These are phyloP conservation scores for Fusarium sp. DNA, from an alignment of 2,329 filamentous ascomycete species.

Conservation along the genomic window DNA sequence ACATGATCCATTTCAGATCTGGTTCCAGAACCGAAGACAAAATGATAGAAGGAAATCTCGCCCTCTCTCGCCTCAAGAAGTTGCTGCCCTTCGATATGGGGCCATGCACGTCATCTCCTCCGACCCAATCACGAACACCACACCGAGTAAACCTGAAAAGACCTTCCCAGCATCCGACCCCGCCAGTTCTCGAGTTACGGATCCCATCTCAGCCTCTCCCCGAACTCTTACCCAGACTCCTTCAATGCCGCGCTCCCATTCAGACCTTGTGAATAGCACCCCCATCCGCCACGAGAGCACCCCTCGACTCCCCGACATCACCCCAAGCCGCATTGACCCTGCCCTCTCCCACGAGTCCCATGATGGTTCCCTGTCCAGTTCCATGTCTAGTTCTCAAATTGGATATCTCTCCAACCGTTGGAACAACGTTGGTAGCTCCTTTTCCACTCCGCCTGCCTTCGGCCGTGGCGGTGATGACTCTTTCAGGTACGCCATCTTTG, in stretches of 20 bases:
- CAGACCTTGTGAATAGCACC: conserved; percentile 42
- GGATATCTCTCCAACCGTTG: conserved; percentile 69
- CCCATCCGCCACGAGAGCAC: conserved; percentile 38
- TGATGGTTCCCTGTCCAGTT: conserved; percentile 50
- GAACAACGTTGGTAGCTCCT: conserved; percentile 62
- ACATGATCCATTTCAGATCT: conserved; percentile 73
- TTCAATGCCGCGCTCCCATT: conserved; percentile 41
- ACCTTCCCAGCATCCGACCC: conserved; percentile 45
- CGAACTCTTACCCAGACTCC: conserved; percentile 42
- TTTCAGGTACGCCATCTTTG: conserved; percentile 54
- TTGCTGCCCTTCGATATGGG: conserved; percentile 70
- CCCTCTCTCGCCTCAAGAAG: conserved; percentile 82
- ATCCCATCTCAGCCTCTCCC: conserved; percentile 42
- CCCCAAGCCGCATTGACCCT: conserved; percentile 42
- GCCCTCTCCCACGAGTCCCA: conserved; percentile 45
- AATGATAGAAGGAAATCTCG: conserved; percentile 91
- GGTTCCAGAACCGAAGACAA: conserved; percentile 96
- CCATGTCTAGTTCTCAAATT: conserved; percentile 55
- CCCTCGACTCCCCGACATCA: conserved; percentile 36
- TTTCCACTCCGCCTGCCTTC: conserved; percentile 61
- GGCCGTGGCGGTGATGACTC: conserved; percentile 56
- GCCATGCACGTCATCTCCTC: conserved; percentile 64
- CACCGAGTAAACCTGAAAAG: conserved; percentile 44
- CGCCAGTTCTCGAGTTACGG: conserved; percentile 38
- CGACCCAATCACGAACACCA: conserved; percentile 52